Conservation (phyloP, 176 grass and related monocot genomes). For the Zoysia japonica region DNA sequence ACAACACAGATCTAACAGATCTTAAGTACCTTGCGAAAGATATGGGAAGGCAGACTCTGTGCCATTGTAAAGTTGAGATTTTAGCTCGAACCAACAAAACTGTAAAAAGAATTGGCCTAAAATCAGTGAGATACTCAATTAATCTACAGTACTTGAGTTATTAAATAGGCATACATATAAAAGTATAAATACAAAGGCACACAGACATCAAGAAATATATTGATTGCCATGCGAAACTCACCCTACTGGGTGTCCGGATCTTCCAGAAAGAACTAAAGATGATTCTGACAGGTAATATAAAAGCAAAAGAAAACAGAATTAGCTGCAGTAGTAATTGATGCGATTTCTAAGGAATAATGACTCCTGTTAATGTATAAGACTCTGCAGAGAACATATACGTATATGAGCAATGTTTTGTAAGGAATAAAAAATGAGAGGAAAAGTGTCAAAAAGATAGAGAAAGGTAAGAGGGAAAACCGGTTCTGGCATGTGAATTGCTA, state of each 20-base stretch:
- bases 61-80: not conserved
- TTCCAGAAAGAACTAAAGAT: not conserved
- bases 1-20: not conserved
- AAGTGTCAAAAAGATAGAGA: no score
- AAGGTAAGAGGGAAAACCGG: no score
- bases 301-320: conserved; percentile 10
- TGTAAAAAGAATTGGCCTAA: not conserved
- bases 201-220: not conserved
- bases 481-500: no score
- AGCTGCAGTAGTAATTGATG: not conserved
- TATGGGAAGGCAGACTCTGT: not conserved
- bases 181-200: not conserved
- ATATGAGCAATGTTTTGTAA: not conserved
- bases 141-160: not conserved
- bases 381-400: not conserved
- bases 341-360: not conserved
- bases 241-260: not conserved
- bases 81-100: not conserved
- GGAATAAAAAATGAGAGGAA: no score
- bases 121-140: not conserved
- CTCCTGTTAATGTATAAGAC: not conserved
- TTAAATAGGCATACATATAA: conserved; percentile 4
- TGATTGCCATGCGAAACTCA: not conserved
- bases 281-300: not conserved
- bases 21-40: not conserved